Evolutionary conservation across 306 rosid species (phyloP).

Genomic region (Quillaja saponaria): DNA sequence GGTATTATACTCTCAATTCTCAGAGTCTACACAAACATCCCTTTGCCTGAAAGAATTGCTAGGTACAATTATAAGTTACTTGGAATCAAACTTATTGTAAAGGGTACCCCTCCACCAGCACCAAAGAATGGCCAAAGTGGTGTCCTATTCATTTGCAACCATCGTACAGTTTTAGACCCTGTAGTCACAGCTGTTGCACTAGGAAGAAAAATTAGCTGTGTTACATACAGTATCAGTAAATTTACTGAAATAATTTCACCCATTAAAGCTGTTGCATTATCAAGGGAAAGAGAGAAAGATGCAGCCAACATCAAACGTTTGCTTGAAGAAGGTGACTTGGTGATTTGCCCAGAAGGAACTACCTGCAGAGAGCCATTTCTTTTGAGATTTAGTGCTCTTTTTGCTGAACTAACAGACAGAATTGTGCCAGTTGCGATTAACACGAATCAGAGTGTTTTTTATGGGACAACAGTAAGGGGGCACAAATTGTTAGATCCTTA

Average conservation of each 20-base stretch:
- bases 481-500: constrained; percentile 79
- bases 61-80: constrained; percentile 70
- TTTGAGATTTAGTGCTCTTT: constrained; percentile 82
- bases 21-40: constrained; percentile 74
- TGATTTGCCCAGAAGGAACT: constrained; percentile 92
- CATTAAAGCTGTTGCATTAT: constrained; percentile 73
- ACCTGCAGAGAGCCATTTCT: constrained; percentile 88
- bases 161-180: constrained; percentile 83
- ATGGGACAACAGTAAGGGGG: constrained; percentile 78
- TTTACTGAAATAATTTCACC: constrained; percentile 84
- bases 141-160: constrained; percentile 82
- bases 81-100: constrained; percentile 65
- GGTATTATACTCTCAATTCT: constrained; percentile 69
- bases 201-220: constrained; percentile 85
- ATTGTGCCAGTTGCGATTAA: constrained; percentile 92
- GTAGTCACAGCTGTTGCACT: constrained; percentile 73
- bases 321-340: constrained; percentile 86
- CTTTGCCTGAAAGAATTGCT: constrained; percentile 69
- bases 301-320: constrained; percentile 66
- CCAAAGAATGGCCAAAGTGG: constrained; percentile 76
- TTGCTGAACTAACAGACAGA: constrained; percentile 77
- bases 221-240: constrained; percentile 87
- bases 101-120: constrained; percentile 84
- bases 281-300: constrained; percentile 84
- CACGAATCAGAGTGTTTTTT: constrained; percentile 77